Evolutionary conservation across 2,329 filamentous ascomycete species (phyloP).

Genomic region (Pseudogymnoascus sp.): DNA sequence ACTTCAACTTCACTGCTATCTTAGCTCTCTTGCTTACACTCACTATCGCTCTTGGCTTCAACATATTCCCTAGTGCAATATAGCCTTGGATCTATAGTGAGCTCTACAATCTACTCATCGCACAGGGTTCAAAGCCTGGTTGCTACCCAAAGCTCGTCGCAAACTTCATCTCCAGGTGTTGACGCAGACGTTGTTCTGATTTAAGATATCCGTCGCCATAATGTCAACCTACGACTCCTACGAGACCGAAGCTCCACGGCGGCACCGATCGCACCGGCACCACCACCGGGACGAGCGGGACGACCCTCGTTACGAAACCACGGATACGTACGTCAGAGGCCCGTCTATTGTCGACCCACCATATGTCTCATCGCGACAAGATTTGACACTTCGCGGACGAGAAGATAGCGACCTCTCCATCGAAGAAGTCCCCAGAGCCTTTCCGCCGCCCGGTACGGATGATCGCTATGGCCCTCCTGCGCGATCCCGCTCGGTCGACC

Average conservation of each 20-base stretch:
- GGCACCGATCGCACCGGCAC: constrained; percentile 22
- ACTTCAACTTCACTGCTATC: constrained; percentile 1
- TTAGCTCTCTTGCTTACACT: constrained; percentile 4
- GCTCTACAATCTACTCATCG: constrained; percentile 4
- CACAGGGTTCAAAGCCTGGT: constrained; percentile 2
- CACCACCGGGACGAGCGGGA: constrained; percentile 37
- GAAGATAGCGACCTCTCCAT: constrained; percentile 70
- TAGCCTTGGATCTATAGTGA: background rate
- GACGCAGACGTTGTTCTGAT: background rate
- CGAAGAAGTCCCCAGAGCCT: constrained; percentile 80
- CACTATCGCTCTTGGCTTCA: background rate
- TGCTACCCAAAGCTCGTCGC: background rate
- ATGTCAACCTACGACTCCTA: constrained; percentile 28
- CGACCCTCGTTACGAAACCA: constrained; percentile 48
- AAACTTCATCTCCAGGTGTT: background rate
- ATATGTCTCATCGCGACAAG: constrained; percentile 38
- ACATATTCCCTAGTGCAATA: background rate
- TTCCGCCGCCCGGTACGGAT: constrained; percentile 58
- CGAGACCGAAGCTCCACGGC: constrained; percentile 27
- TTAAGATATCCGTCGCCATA: constrained; percentile 3
- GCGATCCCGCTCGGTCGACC: constrained; percentile 59
- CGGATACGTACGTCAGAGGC: constrained; percentile 30
- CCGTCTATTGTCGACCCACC: constrained; percentile 24
- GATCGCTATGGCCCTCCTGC: constrained; percentile 38
- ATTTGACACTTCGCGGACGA: constrained; percentile 53